Evolutionary conservation across 306 rosid genomes (phyloP), one percentile per base, ranked within the genome.

Genomic region (Pterocarpus macrocarpus): DNA sequence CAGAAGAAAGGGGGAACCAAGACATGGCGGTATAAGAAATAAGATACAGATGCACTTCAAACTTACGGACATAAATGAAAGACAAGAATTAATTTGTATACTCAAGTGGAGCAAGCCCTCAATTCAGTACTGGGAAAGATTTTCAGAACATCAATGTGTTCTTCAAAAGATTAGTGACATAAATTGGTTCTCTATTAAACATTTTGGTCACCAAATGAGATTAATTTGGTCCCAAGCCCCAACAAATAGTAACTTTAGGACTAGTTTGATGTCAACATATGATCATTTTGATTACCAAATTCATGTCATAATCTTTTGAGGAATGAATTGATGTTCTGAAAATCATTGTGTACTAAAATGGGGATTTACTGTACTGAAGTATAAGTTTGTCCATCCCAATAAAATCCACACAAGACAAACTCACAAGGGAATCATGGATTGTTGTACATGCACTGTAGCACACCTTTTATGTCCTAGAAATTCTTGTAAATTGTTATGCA

Each of bases 21-120:
- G 28, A 22, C 28, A 22, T 39, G 53, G 63, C 71, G 53, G 41
- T 52, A 62, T 1, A 33, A 13, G 34, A 47, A 69, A 38, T 28
- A 8, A 38, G 65, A 55, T n/a, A 53, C 15, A 10, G 32, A 56
- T n/a, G 59, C 82, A 17, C 68, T 57, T 79, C 69, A 79, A 67
- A 44, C 0, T 43, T 52, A 16, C 34, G n/a, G 11, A 68, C 16
- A 16, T 49, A 43, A 33, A 38, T 36, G 52, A 77, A 52, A 36
- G 32, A 50, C 13, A 22, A 41, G 16, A 16, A 71, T 4, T 15
- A 47, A 32, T 32, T 28, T 35, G 4, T n/a, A 71, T 41, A 53
- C 59, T 16, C 41, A 68, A 57, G 53, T 41, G 22, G 47, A 34
- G 71, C 7, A 38, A 68, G 64, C 34, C 73, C 73, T 50, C 14